A percentile compares a stretch with the other conserved stretches of the same genome.
These are phyloP conservation scores for Fraxinus floribunda DNA, from an alignment of 305 asterid species.

Conservation along the genomic window DNA sequence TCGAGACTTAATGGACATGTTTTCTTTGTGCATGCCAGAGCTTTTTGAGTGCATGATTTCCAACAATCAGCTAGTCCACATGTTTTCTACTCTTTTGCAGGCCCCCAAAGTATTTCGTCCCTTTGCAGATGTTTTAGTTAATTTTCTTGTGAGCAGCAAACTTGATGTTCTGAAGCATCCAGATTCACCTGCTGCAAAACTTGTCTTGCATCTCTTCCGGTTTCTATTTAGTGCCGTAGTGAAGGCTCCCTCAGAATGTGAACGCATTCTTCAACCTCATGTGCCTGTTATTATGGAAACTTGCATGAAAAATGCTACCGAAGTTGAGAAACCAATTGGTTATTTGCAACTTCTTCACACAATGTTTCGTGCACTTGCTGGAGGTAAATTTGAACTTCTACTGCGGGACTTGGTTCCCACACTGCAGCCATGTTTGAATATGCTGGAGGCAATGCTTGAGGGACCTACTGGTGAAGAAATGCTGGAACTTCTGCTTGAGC, in stretches of 20 bases:
- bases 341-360: slow-evolving; percentile 95
- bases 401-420: slow-evolving; percentile 85
- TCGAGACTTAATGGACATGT: slow-evolving; percentile 98
- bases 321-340: slow-evolving; percentile 89
- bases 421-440: slow-evolving; percentile 88
- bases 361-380: slow-evolving; percentile 96
- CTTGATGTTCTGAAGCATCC: slow-evolving; percentile 98
- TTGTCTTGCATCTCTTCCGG: slow-evolving; percentile 94
- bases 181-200: slow-evolving; percentile 95
- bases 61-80: slow-evolving; percentile 85
- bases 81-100: slow-evolving; percentile 91
- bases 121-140: slow-evolving; percentile 94
- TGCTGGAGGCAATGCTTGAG: slow-evolving; percentile 91
- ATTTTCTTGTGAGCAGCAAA: slow-evolving; percentile 90
- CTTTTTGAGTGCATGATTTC: slow-evolving; percentile 98
- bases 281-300: slow-evolving; percentile 92
- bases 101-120: slow-evolving; percentile 95
- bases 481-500: slow-evolving; percentile 86
- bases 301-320: slow-evolving; percentile 92
- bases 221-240: slow-evolving; percentile 87
- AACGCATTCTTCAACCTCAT: slow-evolving; percentile 95
- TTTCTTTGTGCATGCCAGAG: slow-evolving; percentile 95
- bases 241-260: slow-evolving; percentile 94
- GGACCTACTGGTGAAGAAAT: slow-evolving; percentile 96
- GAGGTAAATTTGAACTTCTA: slow-evolving; percentile 92